phyloP scores from a whole-genome alignment of 2,329 filamentous ascomycete genomes.

The Sclerotinia minor region DNA sequence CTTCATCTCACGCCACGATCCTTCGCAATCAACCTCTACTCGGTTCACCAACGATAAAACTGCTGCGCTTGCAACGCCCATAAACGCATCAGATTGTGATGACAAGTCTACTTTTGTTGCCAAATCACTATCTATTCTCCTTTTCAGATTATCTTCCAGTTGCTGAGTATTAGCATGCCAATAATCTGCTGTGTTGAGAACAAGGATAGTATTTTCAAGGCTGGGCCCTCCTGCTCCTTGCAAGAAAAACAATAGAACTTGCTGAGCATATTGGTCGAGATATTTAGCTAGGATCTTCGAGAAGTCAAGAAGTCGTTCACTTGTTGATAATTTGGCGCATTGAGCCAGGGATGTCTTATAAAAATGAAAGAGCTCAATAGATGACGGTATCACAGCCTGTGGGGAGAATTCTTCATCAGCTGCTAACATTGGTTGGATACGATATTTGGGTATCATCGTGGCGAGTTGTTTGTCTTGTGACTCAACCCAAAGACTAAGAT shows the following conservation, averaged over 20 bases:
- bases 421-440: slow-evolving; percentile 74
- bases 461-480: slow-evolving; percentile 90
- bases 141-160: slow-evolving; percentile 91
- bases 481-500: slow-evolving; percentile 95
- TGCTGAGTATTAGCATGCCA: slow-evolving; percentile 93
- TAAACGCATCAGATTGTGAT: slow-evolving; percentile 90
- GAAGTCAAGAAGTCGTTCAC: slow-evolving; percentile 81
- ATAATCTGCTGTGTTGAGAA: slow-evolving; percentile 96
- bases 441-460: slow-evolving; percentile 82
- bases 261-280: slow-evolving; percentile 91
- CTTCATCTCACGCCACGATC: slow-evolving; percentile 93
- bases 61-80: slow-evolving; percentile 88
- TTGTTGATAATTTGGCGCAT: slow-evolving; percentile 92
- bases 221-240: slow-evolving; percentile 52
- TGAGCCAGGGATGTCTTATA: slow-evolving; percentile 91
- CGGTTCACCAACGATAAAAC: slow-evolving; percentile 81
- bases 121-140: slow-evolving; percentile 79
- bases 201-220: slow-evolving; percentile 76
- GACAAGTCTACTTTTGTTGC: slow-evolving; percentile 79
- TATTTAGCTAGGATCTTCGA: slow-evolving; percentile 87
- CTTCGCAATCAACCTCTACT: slow-evolving; percentile 79
- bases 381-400: slow-evolving; percentile 86
- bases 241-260: slow-evolving; percentile 75
- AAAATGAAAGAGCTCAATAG: slow-evolving; percentile 95
- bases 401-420: slow-evolving; percentile 89